Base-by-base conservation (phyloP, 73 alveolate genomes). In the Blepharisma stoltei region DNA sequence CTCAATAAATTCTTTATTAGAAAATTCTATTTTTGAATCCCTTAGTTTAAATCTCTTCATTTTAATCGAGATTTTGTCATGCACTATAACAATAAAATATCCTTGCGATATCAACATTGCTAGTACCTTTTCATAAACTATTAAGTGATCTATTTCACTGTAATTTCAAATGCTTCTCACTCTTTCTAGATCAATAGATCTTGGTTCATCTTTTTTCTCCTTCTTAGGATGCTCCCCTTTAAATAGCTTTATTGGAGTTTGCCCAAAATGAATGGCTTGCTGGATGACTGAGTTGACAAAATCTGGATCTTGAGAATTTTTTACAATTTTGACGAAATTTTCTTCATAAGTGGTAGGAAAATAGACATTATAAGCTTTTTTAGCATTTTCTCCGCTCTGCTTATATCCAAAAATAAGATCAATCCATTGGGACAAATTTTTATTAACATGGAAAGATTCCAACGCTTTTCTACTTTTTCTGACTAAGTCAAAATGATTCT, bases 331-430 rank as follows among this genome's bases (percentile, higher is more conserved):
- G 0, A 32, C 79, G 60, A 69, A n/a, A 7, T 14, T 7, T 37
- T 53, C 90, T 66, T 88, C 94, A 92, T 92, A 92, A 5, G 97
- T 80, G 25, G 80, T 81, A 55, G 78, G 78, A 76, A 80, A 83
- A 78, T 76, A 92, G 45, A 92, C 82, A 90, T 92, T 92, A 50
- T 84, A 49, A 25, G 70, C 78, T 77, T 78, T 75, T 69, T 81
- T 86, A 43, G 89, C 97, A 80, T 88, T 89, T 77, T 90, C 82
- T 41, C 97, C 97, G 52, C 88, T 86, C 55, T 84, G 90, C 54
- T 92, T 89, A 66, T 84, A 78, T 41, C 98, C 98, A 84, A 92
- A 92, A 49, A 92, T 92, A 20, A 92, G 78, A 86, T 92, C 95
- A 90, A 92, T 90, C 98, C 98, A 92, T 54, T 84, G 77, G 83